Base-by-base conservation (phyloP, 2,329 filamentous ascomycete genomes). In the Hymenoscyphus salicellus region DNA sequence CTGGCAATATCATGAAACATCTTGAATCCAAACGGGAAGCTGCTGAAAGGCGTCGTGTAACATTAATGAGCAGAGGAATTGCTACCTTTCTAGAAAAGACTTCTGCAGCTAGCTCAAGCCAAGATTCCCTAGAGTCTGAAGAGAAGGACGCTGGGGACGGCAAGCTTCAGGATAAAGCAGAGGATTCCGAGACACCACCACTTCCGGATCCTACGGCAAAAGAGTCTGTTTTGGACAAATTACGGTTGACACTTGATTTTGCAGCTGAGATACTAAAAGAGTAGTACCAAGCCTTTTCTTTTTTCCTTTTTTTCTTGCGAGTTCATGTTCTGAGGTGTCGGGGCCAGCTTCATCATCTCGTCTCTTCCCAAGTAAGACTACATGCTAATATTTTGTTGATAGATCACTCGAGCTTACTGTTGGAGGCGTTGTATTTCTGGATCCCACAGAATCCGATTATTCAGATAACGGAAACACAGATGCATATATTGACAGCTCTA, bases 1-100 rank as follows among this genome's bases (percentile, higher is more conserved):
- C 82, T 0, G 77, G 77, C 20, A 81, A 84, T 3, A 78, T 86
- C 4, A 85, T 87, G 76, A 81, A 85, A 20, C 86, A 89, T 65
- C 73, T 90, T 8, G 84, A 86, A 74, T 83, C 80, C 78, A 83
- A 79, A 58, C 79, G 80, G 69, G 81, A 76, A 66, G 79, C 75
- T 61, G 82, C 80, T 62, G 83, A 81, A 68, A 81, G 80, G 67
- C 81, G 77, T 68, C 80, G 79, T 67, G 83, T 78, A 38, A 83
- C 78, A 62, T 80, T 79, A 69, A 87, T 82, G 76, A 81, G 81
- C 49, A 78, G 80, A 28, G 82, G 83, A 0, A 73, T 86, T 17
- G 82, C 80, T 2, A 77, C 76, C 10, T 86, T 85, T 61, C 81
- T 84, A 2, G 82, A 84, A 60, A 81, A 80, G 16, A 61, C 60